Conservation (phyloP, 2,329 filamentous ascomycete genomes). For the Teratosphaeria zuluensis region DNA sequence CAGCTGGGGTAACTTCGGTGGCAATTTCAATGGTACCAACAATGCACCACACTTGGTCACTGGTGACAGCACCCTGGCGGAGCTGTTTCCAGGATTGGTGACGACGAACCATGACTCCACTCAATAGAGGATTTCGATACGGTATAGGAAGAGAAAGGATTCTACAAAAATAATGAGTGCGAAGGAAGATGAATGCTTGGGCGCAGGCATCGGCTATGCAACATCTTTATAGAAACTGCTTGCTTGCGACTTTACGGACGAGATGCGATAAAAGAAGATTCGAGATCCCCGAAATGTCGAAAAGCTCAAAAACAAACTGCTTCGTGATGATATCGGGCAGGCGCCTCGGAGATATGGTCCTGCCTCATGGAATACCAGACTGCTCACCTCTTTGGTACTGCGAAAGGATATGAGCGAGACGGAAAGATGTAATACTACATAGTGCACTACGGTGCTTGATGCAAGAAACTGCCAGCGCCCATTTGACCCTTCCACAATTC, state of each 20-base stretch:
- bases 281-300: conserved; percentile 2
- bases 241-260: neutral
- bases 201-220: neutral
- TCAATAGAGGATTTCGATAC: neutral
- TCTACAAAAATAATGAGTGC: neutral
- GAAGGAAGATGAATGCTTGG: neutral
- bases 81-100: conserved; percentile 19
- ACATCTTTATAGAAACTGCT: neutral
- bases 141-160: neutral
- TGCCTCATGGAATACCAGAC: neutral
- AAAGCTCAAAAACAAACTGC: neutral
- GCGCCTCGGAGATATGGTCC: neutral
- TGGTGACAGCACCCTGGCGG: conserved; percentile 18
- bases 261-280: neutral
- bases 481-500: neutral
- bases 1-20: conserved; percentile 28
- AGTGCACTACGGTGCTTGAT: neutral
- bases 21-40: conserved; percentile 5
- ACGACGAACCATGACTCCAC: neutral
- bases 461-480: neutral
- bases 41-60: conserved; percentile 3
- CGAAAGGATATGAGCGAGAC: neutral
- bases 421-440: neutral
- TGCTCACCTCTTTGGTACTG: neutral
- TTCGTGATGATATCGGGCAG: neutral